Base-by-base conservation (phyloP, 108 stramenopile genomes). In the Discostella pseudostelligera region DNA sequence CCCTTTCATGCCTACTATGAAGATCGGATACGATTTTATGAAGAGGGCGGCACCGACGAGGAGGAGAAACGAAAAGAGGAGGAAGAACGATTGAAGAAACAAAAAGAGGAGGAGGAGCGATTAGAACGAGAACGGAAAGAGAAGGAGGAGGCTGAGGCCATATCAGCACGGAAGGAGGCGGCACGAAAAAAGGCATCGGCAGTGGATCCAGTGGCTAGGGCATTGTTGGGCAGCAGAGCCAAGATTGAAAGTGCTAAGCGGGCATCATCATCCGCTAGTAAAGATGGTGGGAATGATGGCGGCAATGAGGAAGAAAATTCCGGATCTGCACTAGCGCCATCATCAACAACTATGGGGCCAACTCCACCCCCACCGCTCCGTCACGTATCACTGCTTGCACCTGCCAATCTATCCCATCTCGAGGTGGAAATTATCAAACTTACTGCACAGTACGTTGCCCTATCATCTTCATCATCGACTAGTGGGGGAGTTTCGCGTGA, bases 1-100 rank as follows among this genome's bases (percentile, higher is more conserved):
- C 97, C 97, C 17, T 99, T 97, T 67, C 92, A 99, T 71, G 96
- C 97, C 1, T 99, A 98, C 78, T 99, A 99, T 72, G 96, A 97
- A 84, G 80, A 95, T 68, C 83, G 85, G 60, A 96, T 97, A 10
- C 35, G 56, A 8, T 86, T 84, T 45, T 92, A 88, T 58, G 74
- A 79, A 17, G 69, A 80, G 35, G 92, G 89, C 12, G 89, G 89
- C 10, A 74, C 84, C 35, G 89, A 85, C 44, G 83, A 82, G 14
- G 87, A 85, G 2, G 84, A 87, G 60, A 72, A 74, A 36, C 67
- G 54, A n/a, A 87, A 91, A 47, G 69, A 74, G 39, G 71, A 67
- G 71, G 50, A 42, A 63, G 70, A 29, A 69, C 50, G 21, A 21
- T 19, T 54, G 61, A 80, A 13, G 61, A 56, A 12, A 35, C 70